Evolutionary conservation across 257 asterid genomes (phyloP).

Genomic region (Jacaranda copaia): DNA sequence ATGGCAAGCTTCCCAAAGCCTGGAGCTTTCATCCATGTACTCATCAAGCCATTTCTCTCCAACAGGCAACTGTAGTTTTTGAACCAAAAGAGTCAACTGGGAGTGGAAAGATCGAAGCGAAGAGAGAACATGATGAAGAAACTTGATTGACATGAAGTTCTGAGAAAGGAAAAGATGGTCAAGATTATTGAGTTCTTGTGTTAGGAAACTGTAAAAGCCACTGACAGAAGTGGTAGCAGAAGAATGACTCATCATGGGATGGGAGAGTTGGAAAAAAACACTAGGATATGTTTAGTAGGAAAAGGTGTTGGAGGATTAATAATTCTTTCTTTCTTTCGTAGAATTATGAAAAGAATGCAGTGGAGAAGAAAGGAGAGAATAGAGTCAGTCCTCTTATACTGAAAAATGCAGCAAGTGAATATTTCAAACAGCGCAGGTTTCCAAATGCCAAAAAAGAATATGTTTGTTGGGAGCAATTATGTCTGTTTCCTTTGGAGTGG

Average conservation of each 20-base stretch:
- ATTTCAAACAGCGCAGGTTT: slow-evolving; percentile 45
- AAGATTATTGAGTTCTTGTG: slow-evolving; percentile 63
- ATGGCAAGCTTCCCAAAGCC: slow-evolving; percentile 78
- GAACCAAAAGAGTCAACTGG: slow-evolving; percentile 57
- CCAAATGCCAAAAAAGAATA: slow-evolving; percentile 53
- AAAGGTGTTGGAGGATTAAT: no score
- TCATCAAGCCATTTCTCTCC: slow-evolving; percentile 85
- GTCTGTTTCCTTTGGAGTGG: slow-evolving; percentile 69
- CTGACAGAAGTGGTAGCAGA: slow-evolving; percentile 57
- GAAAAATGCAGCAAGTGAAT: slow-evolving; percentile 1
- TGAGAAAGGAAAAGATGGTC: slow-evolving; percentile 60
- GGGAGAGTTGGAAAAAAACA: neutral
- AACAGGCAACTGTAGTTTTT: slow-evolving; percentile 62
- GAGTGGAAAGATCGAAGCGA: slow-evolving; percentile 67
- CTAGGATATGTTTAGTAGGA: no score
- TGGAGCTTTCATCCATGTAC: slow-evolving; percentile 84
- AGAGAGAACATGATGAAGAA: slow-evolving; percentile 67
- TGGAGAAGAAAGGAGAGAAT: neutral
- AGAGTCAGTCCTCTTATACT: neutral
- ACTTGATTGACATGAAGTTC: slow-evolving; percentile 65
- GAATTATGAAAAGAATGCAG: no score
- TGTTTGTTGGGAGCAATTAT: slow-evolving; percentile 81
- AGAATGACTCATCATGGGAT: slow-evolving; percentile 67
- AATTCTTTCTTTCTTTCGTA: no score
- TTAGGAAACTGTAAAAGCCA: slow-evolving; percentile 66